Base-by-base conservation (phyloP, 2,329 filamentous ascomycete species). In the Aspergillus carbonarius region DNA sequence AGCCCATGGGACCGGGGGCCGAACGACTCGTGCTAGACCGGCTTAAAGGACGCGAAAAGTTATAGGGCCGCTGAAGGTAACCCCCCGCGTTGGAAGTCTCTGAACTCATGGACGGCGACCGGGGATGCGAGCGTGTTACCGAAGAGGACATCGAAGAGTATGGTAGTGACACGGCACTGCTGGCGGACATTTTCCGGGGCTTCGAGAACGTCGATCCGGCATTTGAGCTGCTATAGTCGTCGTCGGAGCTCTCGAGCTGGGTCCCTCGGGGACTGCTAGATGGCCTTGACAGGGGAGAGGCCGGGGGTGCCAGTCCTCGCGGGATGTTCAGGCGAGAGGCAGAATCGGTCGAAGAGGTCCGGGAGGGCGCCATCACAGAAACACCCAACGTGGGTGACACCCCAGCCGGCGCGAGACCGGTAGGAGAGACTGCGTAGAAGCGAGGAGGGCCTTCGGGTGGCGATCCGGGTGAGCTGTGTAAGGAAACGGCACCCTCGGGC, bases 31-130 rank as follows among this genome's bases (percentile, higher is more conserved):
- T 78, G 60, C 74, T 76, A 2, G 75, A 77, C 12, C 84, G 70
- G 74, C 93, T 97, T 60, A 96, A 78, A 0, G 95, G 95, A 44
- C 95, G 85, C 0, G 95, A 98, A 74, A 98, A 98, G 76, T 99
- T 98, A 77, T 96, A 93, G 0, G 90, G 86, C 0, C 92, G 90
- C 15, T 88, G 86, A 35, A 92, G 76, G 30, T 80, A 76, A 34
- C 75, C 77, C 12, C 84, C 81, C 49, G 78, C 83, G 46, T 83
- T 82, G 1, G 92, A 96, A 52, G 85, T 85, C 61, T 96, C 91
- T 1, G 93, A 98, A 61, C 87, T 88, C 37, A 91, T 83, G 0
- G 95, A 98, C 1, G 92, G 92, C 1, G 93, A 96, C 68, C 92
- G 85, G 59, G 87, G 85, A 67, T 88, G 84, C 27, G 85, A 81